A percentile compares a stretch with the other conserved stretches of the same genome.
Evolutionary conservation across 768 basidiomycete species (phyloP).

Genomic region (Suillus plorans): DNA sequence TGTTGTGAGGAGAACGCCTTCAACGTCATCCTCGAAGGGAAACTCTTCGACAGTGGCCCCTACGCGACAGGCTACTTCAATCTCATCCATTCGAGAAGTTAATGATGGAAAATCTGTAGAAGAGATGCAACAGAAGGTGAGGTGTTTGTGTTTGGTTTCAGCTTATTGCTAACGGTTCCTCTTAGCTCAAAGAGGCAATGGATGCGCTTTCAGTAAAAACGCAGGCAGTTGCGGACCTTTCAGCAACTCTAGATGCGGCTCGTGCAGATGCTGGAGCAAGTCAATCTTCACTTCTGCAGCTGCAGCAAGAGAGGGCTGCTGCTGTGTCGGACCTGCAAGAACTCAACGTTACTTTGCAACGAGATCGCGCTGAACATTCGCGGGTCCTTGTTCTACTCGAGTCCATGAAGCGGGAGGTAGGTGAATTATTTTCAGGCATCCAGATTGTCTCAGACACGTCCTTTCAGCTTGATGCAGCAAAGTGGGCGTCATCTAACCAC

Average conservation of each 20-base stretch:
- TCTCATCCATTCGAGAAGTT: constrained; percentile 73
- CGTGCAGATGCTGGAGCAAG: constrained; percentile 51
- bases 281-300: constrained; percentile 38
- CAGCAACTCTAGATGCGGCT: constrained; percentile 47
- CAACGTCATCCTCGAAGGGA: constrained; percentile 36
- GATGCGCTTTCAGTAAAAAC: constrained; percentile 55
- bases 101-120: constrained; percentile 57
- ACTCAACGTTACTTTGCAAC: constrained; percentile 40
- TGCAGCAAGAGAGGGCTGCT: constrained; percentile 48
- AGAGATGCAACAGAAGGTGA: constrained; percentile 62
- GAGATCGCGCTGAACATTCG: constrained; percentile 31
- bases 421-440: constrained; percentile 14
- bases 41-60: constrained; percentile 36
- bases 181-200: constrained; percentile 59
- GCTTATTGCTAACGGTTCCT: constrained; percentile 3
- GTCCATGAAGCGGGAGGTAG: constrained; percentile 52
- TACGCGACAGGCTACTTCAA: constrained; percentile 53
- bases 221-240: constrained; percentile 45
- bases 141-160: constrained; percentile 6
- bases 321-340: constrained; percentile 50
- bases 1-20: constrained; percentile 51
- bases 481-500: constrained; percentile 40
- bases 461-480: constrained; percentile 52
- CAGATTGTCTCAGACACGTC: constrained; percentile 7
- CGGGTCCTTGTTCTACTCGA: constrained; percentile 34